Evolutionary conservation across 2,329 filamentous ascomycete genomes (phyloP), one percentile per base, ranked within the genome.

Genomic region (Arthroderma uncinatum): DNA sequence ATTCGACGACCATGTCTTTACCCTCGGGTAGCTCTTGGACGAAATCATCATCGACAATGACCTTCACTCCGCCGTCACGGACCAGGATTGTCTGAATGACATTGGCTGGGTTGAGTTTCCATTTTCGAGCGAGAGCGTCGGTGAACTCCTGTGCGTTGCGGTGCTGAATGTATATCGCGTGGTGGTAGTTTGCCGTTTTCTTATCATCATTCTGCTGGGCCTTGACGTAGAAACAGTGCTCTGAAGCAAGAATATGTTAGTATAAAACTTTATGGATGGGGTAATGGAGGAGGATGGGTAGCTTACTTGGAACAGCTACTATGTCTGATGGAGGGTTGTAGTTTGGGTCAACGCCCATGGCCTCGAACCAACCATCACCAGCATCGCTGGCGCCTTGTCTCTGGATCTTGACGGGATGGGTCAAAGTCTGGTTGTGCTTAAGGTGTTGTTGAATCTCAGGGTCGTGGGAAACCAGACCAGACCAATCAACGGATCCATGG

Each of bases 21-120:
- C 90, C 91, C 73, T 98, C 93, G 1, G 83, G 81, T 55, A 97
- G 77, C 69, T 92, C 86, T 47, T 81, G 81, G 33, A 97, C 82
- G 52, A 94, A 85, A 61, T 96, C 90, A 66, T 97, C 90, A 66
- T 97, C 93, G 64, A 97, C 80, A 66, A 94, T 82, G 57, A 97
- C 83, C 65, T 90, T 83, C 1, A 96, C 73, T 0, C 89, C 89
- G 62, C 84, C 83, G 12, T 83, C 78, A 42, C 88, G 85, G 55
- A 90, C 76, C 58, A 83, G 87, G 3, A 95, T 76, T 1, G 85
- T 84, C 36, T 86, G 84, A 0, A 83, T 74, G 6, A 96, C 82
- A 60, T 81, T 82, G 1, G 79, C 79, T 0, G 86, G 77, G 60
- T 96, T 88, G 52, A 97, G 77, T 16, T 84, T 81, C 77, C 87